Conservation (phyloP, 2,329 filamentous ascomycete species). For the Neoscytalidium dimidiatum region DNA sequence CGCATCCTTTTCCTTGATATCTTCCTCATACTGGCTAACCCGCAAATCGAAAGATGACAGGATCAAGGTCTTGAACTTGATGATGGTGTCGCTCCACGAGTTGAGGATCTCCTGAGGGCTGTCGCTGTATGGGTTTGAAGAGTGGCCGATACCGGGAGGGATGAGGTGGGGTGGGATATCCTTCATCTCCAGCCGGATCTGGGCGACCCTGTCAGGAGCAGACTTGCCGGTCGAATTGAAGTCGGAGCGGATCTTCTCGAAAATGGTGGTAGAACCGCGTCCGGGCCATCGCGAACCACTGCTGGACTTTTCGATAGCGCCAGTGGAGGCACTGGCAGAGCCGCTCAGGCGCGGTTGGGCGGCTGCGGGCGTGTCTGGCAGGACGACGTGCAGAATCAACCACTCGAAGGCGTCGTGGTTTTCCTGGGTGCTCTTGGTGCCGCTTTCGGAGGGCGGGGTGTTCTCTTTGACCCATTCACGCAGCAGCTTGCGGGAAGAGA, state of each 20-base stretch:
- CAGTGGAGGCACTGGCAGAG: conserved; percentile 48
- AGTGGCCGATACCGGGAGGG: conserved; percentile 38
- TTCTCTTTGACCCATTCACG: conserved; percentile 89
- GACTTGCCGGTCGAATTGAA: conserved; percentile 81
- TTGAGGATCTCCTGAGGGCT: conserved; percentile 75
- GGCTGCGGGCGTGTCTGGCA: conserved; percentile 80
- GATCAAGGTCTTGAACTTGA: conserved; percentile 85
- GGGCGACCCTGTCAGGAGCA: conserved; percentile 74
- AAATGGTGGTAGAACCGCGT: conserved; percentile 73
- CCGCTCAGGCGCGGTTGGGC: conserved; percentile 70
- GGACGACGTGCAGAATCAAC: conserved; percentile 88
- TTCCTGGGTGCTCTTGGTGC: conserved; percentile 68
- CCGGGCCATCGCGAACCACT: conserved; percentile 74
- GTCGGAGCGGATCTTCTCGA: conserved; percentile 87
- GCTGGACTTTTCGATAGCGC: conserved; percentile 65
- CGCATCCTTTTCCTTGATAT: conserved; percentile 90
- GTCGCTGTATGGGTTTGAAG: conserved; percentile 60
- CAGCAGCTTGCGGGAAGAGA: conserved; percentile 72
- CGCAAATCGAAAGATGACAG: conserved; percentile 86
- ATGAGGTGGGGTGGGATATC: conserved; percentile 48
- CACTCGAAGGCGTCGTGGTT: conserved; percentile 97
- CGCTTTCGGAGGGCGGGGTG: conserved; percentile 59
- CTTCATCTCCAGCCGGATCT: conserved; percentile 71
- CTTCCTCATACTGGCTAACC: conserved; percentile 93
- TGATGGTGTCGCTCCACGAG: conserved; percentile 81